Percentiles rank a stretch among this genome's conserved stretches.
Conservation (phyloP, 2,329 filamentous ascomycete genomes). For the Diaporthe sp. region DNA sequence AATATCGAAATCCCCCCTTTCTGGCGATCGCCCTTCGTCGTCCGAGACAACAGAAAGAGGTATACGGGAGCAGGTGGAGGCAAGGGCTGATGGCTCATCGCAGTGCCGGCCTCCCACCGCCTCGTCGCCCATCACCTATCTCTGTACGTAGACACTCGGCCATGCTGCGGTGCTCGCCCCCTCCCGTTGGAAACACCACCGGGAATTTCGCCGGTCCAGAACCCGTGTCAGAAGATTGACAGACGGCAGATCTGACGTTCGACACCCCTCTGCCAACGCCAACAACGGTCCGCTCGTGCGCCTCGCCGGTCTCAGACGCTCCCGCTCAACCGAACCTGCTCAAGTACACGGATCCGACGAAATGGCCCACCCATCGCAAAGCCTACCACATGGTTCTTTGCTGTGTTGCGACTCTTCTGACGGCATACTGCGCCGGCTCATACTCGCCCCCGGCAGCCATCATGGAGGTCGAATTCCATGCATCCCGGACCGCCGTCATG, state of each 20-base stretch:
- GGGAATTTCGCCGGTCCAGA: not conserved
- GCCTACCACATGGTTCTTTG: slow-evolving; percentile 78
- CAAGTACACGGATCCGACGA: slow-evolving; percentile 77
- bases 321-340: slow-evolving; percentile 75
- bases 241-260: slow-evolving; percentile 65
- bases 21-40: no score
- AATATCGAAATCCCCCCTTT: not conserved
- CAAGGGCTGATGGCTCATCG: not conserved
- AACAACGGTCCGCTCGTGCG: slow-evolving; percentile 49
- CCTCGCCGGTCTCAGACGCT: slow-evolving; percentile 48
- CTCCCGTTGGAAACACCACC: no score
- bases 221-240: not conserved
- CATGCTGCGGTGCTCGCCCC: not conserved
- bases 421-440: slow-evolving; percentile 84
- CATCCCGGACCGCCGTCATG: slow-evolving; percentile 75
- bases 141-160: slow-evolving; percentile 48
- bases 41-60: not conserved
- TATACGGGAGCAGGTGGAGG: not conserved
- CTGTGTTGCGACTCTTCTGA: slow-evolving; percentile 80
- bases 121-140: slow-evolving; percentile 59
- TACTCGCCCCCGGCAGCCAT: slow-evolving; percentile 78
- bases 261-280: slow-evolving; percentile 66
- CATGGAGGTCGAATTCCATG: slow-evolving; percentile 74
- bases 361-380: slow-evolving; percentile 80
- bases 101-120: slow-evolving; percentile 7